A percentile compares a stretch with the other conserved stretches of the same genome.
phyloP scores from a whole-genome alignment of 176 grass and related monocot genomes.

The Musa troglodytarum region DNA sequence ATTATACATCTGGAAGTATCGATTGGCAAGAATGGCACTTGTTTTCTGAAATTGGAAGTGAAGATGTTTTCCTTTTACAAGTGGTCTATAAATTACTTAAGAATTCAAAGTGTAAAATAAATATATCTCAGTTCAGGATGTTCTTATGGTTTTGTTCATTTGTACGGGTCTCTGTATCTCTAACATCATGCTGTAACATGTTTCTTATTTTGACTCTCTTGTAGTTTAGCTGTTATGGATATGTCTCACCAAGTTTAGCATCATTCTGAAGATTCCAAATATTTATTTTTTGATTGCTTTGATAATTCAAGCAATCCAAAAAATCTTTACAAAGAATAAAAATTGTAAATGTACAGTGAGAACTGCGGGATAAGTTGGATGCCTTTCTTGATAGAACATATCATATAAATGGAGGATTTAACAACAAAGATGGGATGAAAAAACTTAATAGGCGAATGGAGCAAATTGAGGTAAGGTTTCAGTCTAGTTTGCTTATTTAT shows the following conservation, averaged over 20 bases:
- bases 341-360: conserved; percentile 48
- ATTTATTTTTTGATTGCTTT: conserved; percentile 1
- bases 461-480: conserved; percentile 60
- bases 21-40: not conserved
- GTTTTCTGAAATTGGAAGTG: not conserved
- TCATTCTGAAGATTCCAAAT: not conserved
- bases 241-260: not conserved
- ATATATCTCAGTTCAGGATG: not conserved
- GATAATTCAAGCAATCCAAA: not conserved
- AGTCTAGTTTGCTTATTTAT: not conserved
- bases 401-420: conserved; percentile 70
- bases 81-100: not conserved
- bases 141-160: not conserved
- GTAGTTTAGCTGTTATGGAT: not conserved
- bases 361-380: conserved; percentile 85
- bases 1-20: not conserved
- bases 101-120: not conserved
- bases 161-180: not conserved
- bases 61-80: not conserved
- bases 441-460: conserved; percentile 66
- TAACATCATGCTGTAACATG: not conserved
- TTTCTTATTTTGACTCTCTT: not conserved
- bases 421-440: conserved; percentile 75
- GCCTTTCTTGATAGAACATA: conserved; percentile 79
- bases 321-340: not conserved